Evolutionary conservation across 371 early-diverging fungal genomes (phyloP), one percentile per base, ranked within the genome.

Genomic region (Mucor circinelloides): DNA sequence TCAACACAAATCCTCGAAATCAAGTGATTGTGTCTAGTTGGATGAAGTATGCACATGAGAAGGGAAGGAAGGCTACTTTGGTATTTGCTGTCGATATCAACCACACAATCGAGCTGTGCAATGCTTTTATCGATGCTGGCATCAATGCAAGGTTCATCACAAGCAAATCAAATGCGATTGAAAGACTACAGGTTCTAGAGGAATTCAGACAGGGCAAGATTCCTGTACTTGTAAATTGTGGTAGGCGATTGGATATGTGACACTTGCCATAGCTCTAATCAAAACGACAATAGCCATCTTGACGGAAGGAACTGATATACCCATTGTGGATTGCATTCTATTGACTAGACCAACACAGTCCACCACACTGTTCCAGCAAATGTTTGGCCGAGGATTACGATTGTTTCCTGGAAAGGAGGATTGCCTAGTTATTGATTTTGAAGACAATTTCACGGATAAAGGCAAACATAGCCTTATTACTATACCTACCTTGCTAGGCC

Each of bases 321-420:
- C 98, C 3, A 75, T 75, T 10, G 91, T 96, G 27, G 98, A 97
- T 68, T 93, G 93, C 61, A 83, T 97, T 23, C 63, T 98, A 5
- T 88, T 97, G 85, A 95, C 94, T 0, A 82, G 96, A 7, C 97
- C 97, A 0, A 98, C 98, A 3, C 74, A 84, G 23, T 93, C 93
- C 12, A 72, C 80, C 9, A 91, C 87, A 2, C 81, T 98, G 56
- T 91, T 95, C 79, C 94, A 93, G 70, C 97, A 98, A 76, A 98
- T 98, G 98, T 79, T 98, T 60, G 98, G 98, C 3, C 87, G 98
- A 27, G 98, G 98, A 5, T 82, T 97, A 86, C 85, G 97, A 2
- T 64, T 88, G 8, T 72, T 77, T 64, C 72, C 76, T 2, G 86
- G 75, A 6, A 97, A 97, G 72, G 62, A 74, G 6, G 84, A 92